phyloP scores from a whole-genome alignment of 352 stramenopile species.

The Globisporangium cederbergense region DNA sequence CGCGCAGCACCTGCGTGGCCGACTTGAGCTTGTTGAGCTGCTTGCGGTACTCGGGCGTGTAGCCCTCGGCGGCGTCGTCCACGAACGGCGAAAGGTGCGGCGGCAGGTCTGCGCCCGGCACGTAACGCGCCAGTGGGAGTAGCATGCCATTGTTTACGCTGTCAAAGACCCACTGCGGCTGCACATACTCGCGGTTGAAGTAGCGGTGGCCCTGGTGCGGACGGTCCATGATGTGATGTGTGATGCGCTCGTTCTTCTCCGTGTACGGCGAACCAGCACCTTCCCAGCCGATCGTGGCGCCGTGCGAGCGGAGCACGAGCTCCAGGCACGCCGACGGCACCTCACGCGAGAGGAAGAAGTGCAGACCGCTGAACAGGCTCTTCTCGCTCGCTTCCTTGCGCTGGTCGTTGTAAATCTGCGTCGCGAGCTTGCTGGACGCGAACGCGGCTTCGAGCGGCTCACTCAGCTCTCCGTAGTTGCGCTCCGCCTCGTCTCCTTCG shows the following conservation, averaged over 20 bases:
- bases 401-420: constrained; percentile 73
- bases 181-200: constrained; percentile 95
- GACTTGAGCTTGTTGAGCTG: constrained; percentile 84
- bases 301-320: constrained; percentile 94
- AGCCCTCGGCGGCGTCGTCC: constrained; percentile 94
- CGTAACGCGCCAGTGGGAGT: constrained; percentile 92
- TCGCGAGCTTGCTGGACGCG: constrained; percentile 70
- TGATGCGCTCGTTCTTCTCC: constrained; percentile 92
- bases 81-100: constrained; percentile 95
- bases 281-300: constrained; percentile 95
- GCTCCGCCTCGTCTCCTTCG: constrained; percentile 64
- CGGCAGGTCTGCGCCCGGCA: constrained; percentile 90
- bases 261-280: constrained; percentile 89
- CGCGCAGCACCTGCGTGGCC: constrained; percentile 65
- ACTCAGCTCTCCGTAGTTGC: constrained; percentile 81
- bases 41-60: constrained; percentile 96
- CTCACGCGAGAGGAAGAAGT: constrained; percentile 94
- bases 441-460: constrained; percentile 91
- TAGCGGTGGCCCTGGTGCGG: constrained; percentile 88
- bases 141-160: constrained; percentile 96
- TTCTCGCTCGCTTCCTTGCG: constrained; percentile 77
- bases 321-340: constrained; percentile 94
- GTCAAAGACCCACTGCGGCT: constrained; percentile 99
- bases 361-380: constrained; percentile 77
- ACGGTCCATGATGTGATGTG: constrained; percentile 96